A percentile compares a stretch with the other conserved stretches of the same genome.
Conservation (phyloP, 2,329 filamentous ascomycete genomes). For the Zarea fungicola region DNA sequence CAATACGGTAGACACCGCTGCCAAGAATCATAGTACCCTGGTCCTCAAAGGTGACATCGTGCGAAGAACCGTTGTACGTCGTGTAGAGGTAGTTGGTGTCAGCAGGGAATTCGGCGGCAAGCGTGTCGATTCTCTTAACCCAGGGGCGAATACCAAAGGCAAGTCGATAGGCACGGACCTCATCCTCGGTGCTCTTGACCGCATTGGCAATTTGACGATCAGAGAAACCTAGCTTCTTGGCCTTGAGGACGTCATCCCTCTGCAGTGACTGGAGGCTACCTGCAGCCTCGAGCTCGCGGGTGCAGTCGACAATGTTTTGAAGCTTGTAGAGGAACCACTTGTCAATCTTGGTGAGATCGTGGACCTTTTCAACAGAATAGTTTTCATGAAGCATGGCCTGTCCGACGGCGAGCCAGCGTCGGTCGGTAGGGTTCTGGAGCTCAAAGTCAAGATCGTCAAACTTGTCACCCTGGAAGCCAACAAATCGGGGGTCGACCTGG, state of each 20-base stretch:
- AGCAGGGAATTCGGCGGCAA: conserved; percentile 93
- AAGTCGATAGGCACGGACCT: conserved; percentile 79
- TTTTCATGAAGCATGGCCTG: conserved; percentile 97
- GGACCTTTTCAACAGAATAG: conserved; percentile 86
- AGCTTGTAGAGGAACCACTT: conserved; percentile 99
- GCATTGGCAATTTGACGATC: conserved; percentile 90
- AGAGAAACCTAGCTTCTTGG: conserved; percentile 97
- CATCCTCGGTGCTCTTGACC: conserved; percentile 80
- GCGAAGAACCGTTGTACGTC: conserved; percentile 91
- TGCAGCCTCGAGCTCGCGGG: conserved; percentile 75
- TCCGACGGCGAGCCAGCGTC: conserved; percentile 93
- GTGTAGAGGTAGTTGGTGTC: conserved; percentile 96
- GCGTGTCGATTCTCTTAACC: conserved; percentile 97
- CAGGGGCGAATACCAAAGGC: conserved; percentile 87
- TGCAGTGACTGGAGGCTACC: conserved; percentile 79
- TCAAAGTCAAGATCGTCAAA: conserved; percentile 91
- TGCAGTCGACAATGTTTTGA: conserved; percentile 92
- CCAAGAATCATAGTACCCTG: conserved; percentile 86
- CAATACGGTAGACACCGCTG: conserved; percentile 95
- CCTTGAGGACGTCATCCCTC: conserved; percentile 81
- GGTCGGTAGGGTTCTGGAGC: conserved; percentile 88
- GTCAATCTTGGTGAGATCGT: conserved; percentile 96
- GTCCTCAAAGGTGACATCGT: conserved; percentile 92
- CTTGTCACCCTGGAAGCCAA: conserved; percentile 92
- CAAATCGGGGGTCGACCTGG: conserved; percentile 86